phyloP scores from a whole-genome alignment of 108 stramenopile species.

The Skeletonema marinoi region DNA sequence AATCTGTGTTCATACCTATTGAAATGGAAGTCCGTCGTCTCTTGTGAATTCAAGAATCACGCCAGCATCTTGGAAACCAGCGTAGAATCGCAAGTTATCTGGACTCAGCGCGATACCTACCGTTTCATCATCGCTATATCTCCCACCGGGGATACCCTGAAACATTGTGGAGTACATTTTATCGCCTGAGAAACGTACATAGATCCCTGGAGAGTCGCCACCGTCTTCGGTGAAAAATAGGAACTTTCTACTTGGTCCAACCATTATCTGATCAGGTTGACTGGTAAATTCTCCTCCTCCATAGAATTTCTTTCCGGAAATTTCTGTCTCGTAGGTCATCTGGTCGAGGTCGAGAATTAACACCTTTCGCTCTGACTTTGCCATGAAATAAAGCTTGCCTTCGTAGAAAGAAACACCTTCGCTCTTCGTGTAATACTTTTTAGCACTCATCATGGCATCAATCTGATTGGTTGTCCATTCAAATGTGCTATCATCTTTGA shows the following conservation, averaged over 20 bases:
- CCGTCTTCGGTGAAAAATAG: background rate
- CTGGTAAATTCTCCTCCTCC: slow-evolving; percentile 52
- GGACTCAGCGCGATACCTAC: background rate
- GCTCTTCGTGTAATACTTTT: slow-evolving; percentile 3
- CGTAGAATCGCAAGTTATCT: background rate
- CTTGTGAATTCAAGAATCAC: background rate
- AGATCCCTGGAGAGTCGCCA: background rate
- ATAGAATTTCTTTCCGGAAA: slow-evolving; percentile 10
- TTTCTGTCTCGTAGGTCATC: slow-evolving; percentile 26
- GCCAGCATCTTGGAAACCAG: background rate
- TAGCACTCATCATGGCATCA: slow-evolving; percentile 5
- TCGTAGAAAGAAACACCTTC: slow-evolving; percentile 58
- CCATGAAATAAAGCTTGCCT: slow-evolving; percentile 40
- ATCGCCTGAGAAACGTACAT: background rate
- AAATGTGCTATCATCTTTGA: background rate
- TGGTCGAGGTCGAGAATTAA: slow-evolving; percentile 48
- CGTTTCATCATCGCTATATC: background rate
- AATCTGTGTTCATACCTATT: background rate
- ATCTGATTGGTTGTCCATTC: slow-evolving; percentile 11
- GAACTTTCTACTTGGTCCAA: background rate
- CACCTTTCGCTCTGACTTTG: slow-evolving; percentile 32
- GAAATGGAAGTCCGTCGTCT: background rate
- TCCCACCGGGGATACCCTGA: background rate
- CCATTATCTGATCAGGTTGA: slow-evolving; percentile 15
- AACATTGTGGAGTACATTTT: background rate